Conservation (phyloP, 352 stramenopile species). For the Globisporangium nodosum region DNA sequence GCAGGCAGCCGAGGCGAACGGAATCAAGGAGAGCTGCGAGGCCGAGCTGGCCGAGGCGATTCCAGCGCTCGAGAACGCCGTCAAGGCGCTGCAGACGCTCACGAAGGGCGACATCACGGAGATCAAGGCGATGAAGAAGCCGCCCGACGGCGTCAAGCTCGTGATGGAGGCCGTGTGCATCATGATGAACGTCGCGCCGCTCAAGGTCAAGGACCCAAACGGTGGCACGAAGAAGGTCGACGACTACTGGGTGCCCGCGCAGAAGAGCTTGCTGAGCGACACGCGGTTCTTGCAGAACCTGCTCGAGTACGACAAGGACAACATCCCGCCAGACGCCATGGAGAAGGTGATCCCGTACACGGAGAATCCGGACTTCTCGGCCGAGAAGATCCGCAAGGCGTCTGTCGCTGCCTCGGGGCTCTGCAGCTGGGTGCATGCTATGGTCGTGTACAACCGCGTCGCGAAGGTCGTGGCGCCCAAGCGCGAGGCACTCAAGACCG, state of each 20-base stretch:
- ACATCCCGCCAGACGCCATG: conserved; percentile 89
- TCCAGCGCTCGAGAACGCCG: conserved; percentile 87
- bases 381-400: conserved; percentile 93
- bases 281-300: conserved; percentile 91
- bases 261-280: conserved; percentile 92
- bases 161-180: conserved; percentile 95
- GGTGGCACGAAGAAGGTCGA: conserved; percentile 90
- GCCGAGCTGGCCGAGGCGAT: conserved; percentile 91
- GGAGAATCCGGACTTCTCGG: conserved; percentile 88
- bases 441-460: conserved; percentile 95
- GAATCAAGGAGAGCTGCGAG: conserved; percentile 90
- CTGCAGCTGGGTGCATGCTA: conserved; percentile 94
- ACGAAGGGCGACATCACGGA: conserved; percentile 93
- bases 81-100: conserved; percentile 91
- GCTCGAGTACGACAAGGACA: conserved; percentile 95
- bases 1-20: conserved; percentile 82
- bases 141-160: conserved; percentile 91
- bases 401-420: conserved; percentile 92
- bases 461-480: conserved; percentile 93
- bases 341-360: conserved; percentile 86
- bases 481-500: conserved; percentile 87
- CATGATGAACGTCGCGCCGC: conserved; percentile 91
- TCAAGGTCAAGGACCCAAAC: conserved; percentile 91
- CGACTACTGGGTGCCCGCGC: conserved; percentile 92
- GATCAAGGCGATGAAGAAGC: conserved; percentile 97